These are phyloP conservation scores for Claviceps citrina DNA, from an alignment of 2,329 filamentous ascomycete genomes.

Conservation along the genomic window DNA sequence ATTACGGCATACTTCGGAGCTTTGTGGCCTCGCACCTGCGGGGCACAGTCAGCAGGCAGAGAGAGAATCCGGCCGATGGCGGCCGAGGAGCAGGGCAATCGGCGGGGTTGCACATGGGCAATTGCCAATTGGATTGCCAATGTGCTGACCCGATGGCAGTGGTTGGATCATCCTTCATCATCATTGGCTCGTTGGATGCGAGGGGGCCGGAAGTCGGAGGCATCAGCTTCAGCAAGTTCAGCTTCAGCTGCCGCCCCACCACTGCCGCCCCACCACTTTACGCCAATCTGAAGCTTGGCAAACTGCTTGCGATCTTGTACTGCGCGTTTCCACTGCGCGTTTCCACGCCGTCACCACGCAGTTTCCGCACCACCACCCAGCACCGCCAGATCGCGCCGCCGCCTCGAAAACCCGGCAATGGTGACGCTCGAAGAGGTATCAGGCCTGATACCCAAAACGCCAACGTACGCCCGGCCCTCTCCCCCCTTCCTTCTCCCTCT, in stretches of 20 bases:
- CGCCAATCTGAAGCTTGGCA: too few species aligned
- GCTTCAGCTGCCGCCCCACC: too few species aligned
- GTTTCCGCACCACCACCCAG: too few species aligned
- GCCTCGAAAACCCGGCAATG: conserved; percentile 12
- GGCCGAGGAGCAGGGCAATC: background rate
- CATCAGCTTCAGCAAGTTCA: too few species aligned
- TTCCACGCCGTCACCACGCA: background rate
- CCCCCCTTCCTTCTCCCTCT: background rate
- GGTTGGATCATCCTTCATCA: too few species aligned
- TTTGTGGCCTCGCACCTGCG: conserved; percentile 2
- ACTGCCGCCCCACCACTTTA: conserved; percentile 5
- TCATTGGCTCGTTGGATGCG: too few species aligned
- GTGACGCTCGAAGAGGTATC: conserved; percentile 19
- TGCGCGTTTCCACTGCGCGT: too few species aligned
- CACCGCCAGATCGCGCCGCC: too few species aligned
- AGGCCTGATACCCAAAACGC: conserved; percentile 19
- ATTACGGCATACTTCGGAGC: conserved; percentile 3
- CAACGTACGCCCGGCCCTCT: conserved; percentile 14
- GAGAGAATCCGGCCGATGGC: conserved; percentile 2
- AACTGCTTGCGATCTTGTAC: too few species aligned
- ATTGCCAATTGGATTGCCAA: too few species aligned
- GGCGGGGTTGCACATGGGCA: too few species aligned
- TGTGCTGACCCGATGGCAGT: too few species aligned
- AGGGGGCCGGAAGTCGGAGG: background rate
- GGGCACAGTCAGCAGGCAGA: background rate